These are phyloP conservation scores for Microbotryum saponariae DNA, from an alignment of 1,284 basidiomycete species.

Conservation along the genomic window DNA sequence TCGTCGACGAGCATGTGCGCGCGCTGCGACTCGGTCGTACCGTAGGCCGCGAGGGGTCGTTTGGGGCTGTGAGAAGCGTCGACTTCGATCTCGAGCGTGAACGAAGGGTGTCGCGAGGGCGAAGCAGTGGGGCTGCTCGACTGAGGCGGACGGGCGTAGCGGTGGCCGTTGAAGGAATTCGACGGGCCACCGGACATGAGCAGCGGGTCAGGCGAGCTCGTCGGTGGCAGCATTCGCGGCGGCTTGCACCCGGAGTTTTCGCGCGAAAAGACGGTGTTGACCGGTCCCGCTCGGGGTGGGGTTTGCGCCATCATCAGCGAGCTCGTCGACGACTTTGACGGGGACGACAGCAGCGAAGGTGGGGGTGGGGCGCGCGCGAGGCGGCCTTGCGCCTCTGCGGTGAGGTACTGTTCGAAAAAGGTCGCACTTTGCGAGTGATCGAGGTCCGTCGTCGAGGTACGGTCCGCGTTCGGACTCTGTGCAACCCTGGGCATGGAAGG, in stretches of 20 bases:
- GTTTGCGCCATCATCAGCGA: neutral
- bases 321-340: neutral
- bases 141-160: neutral
- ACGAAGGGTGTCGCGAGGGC: neutral
- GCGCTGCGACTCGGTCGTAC: conserved; percentile 1
- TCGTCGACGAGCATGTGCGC: neutral
- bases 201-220: conserved; percentile 25
- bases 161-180: neutral
- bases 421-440: neutral
- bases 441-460: too few relatives aligned
- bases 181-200: neutral
- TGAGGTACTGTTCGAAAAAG: conserved; percentile 5
- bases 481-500: neutral
- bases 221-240: neutral
- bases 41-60: neutral
- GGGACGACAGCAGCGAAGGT: conserved; percentile 5
- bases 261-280: neutral
- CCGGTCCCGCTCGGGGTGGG: neutral
- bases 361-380: neutral
- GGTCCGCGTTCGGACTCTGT: neutral
- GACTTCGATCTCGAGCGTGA: neutral
- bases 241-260: neutral
- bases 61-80: neutral
- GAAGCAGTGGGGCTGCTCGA: neutral
- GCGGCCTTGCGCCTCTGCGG: neutral